phyloP scores from a whole-genome alignment of 306 rosid species.

The Canavalia gladiata region DNA sequence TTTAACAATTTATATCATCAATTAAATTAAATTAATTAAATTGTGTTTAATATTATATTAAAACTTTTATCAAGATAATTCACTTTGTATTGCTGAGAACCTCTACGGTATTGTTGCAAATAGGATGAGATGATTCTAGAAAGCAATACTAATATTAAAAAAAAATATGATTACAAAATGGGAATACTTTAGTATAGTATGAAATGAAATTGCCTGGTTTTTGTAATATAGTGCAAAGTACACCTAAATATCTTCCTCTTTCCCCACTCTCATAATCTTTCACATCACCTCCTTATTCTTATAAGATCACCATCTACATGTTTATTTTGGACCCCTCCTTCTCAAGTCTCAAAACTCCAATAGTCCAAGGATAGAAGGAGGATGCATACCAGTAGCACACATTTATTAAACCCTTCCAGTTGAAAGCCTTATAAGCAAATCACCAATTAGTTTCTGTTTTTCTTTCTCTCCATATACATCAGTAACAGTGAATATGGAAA shows the following conservation, averaged over 20 bases:
- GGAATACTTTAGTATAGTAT: too few species aligned
- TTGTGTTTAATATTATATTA: too few species aligned
- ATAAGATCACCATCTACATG: not conserved
- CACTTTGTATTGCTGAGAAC: too few species aligned
- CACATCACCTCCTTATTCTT: not conserved
- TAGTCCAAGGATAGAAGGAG: not conserved
- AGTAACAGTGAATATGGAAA: constrained; percentile 7
- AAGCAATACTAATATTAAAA: too few species aligned
- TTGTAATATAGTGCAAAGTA: not conserved
- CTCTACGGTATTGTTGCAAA: too few species aligned
- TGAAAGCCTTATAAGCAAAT: constrained; percentile 24
- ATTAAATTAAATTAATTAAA: too few species aligned
- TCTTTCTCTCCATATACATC: too few species aligned
- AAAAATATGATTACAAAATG: too few species aligned
- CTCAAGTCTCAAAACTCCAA: not conserved
- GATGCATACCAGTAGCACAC: not conserved
- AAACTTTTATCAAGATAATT: too few species aligned
- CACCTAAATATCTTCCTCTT: not conserved
- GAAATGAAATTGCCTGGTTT: too few species aligned
- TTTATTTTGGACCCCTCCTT: not conserved
- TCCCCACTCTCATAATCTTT: not conserved
- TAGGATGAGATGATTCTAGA: too few species aligned
- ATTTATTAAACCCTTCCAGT: not conserved
- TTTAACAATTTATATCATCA: too few species aligned
- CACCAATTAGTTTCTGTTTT: not conserved